Conservation (phyloP, 805 yeast genomes). For the Schwanniomyces polymorphus region DNA sequence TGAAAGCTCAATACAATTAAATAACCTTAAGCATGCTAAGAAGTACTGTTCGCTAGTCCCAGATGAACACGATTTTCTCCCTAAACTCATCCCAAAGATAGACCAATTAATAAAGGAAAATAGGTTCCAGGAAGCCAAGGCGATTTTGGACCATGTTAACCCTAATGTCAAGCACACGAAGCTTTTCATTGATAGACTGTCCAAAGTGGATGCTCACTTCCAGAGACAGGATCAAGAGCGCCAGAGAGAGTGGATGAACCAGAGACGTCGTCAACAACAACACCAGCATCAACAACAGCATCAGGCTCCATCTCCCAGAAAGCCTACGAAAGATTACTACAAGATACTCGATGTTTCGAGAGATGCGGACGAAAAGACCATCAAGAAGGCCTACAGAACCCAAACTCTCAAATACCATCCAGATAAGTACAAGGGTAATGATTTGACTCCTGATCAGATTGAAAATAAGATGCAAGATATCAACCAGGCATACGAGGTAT, state of each 20-base stretch:
- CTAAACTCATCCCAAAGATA: constrained; percentile 34
- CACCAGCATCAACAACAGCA: constrained; percentile 43
- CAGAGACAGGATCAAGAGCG: constrained; percentile 30
- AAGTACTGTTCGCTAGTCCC: constrained; percentile 22
- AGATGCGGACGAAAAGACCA: constrained; percentile 68
- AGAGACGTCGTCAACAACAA: constrained; percentile 41
- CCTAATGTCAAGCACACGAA: constrained; percentile 38
- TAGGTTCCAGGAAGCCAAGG: constrained; percentile 39
- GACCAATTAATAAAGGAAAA: constrained; percentile 34
- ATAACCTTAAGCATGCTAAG: constrained; percentile 19
- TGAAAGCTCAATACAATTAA: constrained; percentile 33
- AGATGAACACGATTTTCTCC: constrained; percentile 30
- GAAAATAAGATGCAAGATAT: constrained; percentile 88
- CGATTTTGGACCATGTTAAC: constrained; percentile 31
- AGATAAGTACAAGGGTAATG: constrained; percentile 76
- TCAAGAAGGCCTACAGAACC: constrained; percentile 78
- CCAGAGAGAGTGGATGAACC: constrained; percentile 25
- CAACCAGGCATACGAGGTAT: constrained; percentile 87
- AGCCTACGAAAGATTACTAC: constrained; percentile 69
- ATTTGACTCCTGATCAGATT: constrained; percentile 62
- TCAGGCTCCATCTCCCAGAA: constrained; percentile 26
- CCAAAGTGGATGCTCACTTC: constrained; percentile 25
- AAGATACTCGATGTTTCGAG: constrained; percentile 67
- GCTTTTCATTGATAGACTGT: constrained; percentile 33
- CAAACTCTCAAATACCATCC: constrained; percentile 86